phyloP scores from a whole-genome alignment of 192 early-diverging fungal species.

The Diversispora epigaea region DNA sequence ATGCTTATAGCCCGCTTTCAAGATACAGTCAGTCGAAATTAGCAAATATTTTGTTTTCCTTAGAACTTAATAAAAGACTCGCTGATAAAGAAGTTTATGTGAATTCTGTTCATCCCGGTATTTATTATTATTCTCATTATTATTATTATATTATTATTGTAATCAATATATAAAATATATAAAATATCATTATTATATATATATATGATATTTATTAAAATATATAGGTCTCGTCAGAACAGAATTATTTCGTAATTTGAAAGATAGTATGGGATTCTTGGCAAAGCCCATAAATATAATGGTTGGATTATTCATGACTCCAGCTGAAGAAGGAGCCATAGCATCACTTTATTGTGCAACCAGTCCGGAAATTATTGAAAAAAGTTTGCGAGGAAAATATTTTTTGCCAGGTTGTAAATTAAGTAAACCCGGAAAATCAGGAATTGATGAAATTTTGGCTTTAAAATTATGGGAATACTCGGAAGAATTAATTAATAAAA shows the following conservation, averaged over 20 bases:
- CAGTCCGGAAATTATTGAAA: slow-evolving; percentile 53
- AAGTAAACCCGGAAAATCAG: slow-evolving; percentile 25
- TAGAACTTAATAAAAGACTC: slow-evolving; percentile 44
- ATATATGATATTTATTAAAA: too few relatives aligned
- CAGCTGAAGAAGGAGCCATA: slow-evolving; percentile 45
- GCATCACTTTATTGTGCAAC: slow-evolving; percentile 51
- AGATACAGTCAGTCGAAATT: slow-evolving; percentile 58
- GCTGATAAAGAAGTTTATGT: slow-evolving; percentile 36
- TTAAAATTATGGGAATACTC: slow-evolving; percentile 36
- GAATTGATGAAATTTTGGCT: slow-evolving; percentile 32
- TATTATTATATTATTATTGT: not conserved
- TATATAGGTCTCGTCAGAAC: too few relatives aligned
- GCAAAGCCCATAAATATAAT: not conserved
- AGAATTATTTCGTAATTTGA: not conserved
- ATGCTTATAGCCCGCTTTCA: slow-evolving; percentile 34
- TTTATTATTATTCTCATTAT: not conserved
- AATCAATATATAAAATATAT: not conserved
- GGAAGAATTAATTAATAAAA: slow-evolving; percentile 15
- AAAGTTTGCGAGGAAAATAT: slow-evolving; percentile 37
- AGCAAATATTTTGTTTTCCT: slow-evolving; percentile 54
- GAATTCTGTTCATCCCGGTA: slow-evolving; percentile 54
- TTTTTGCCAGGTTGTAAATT: slow-evolving; percentile 40
- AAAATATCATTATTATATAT: not conserved
- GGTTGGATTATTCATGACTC: slow-evolving; percentile 8
- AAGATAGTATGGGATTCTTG: not conserved